Evolutionary conservation across 108 stramenopile genomes (phyloP).

Genomic region (Seminavis robusta): DNA sequence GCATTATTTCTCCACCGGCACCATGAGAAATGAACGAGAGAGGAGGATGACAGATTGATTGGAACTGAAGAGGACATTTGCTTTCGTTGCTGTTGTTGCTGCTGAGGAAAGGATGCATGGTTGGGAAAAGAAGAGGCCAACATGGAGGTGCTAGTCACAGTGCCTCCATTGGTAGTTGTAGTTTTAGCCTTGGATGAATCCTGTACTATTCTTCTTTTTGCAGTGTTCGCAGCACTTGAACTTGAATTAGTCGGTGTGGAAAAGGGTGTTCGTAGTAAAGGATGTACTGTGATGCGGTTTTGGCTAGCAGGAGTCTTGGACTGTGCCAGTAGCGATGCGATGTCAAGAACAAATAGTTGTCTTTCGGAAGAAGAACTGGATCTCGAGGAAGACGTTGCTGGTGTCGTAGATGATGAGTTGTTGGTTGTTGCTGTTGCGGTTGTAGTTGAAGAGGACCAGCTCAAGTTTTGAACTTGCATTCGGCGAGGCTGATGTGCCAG

Average conservation of each 20-base stretch:
- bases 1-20: background rate
- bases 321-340: constrained; percentile 43
- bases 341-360: constrained; percentile 17
- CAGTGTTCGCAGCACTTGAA: too few relatives aligned
- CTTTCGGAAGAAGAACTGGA: background rate
- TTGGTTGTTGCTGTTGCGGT: background rate
- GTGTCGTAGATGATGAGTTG: constrained; percentile 2
- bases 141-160: too few relatives aligned
- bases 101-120: constrained; percentile 45
- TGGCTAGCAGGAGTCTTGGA: too few relatives aligned
- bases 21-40: too few relatives aligned
- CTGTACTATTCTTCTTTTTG: too few relatives aligned
- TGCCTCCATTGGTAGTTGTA: too few relatives aligned
- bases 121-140: constrained; percentile 52
- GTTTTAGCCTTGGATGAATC: too few relatives aligned
- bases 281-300: too few relatives aligned
- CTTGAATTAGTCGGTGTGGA: background rate
- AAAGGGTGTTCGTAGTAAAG: too few relatives aligned
- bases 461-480: background rate
- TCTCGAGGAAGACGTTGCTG: background rate
- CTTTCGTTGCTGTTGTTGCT: background rate
- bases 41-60: background rate
- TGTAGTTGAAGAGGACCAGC: background rate
- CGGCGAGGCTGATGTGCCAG: too few relatives aligned
- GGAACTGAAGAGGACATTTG: background rate